Base-by-base conservation (phyloP, 1,284 basidiomycete genomes). In the Trichosporon sp. region DNA sequence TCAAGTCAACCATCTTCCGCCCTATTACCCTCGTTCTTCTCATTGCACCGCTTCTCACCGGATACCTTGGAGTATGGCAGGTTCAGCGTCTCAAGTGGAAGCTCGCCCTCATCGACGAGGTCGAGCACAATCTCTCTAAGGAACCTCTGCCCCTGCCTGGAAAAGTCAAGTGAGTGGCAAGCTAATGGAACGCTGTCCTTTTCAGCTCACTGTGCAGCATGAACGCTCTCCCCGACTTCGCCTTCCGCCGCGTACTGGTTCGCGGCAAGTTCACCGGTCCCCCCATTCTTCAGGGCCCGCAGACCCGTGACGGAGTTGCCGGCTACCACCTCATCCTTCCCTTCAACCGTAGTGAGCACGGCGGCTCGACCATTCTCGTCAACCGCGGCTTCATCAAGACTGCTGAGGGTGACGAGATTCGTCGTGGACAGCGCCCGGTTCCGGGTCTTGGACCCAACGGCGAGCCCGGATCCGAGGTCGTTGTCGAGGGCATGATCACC, bases 11-110 rank as follows among this genome's bases (percentile, higher is more conserved):
- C 2, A 65, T 78, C 16, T 68, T 80, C 21, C 72, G 77, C 66
- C 91, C 92, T 2, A 90, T 91, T 4, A 90, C 94, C 81, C 74
- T 95, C 19, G 84, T 96, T 11, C 87, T 97, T 67, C 93, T 92
- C 31, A 87, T 92, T 76, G 92, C 98, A 72, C 96, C 96, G 0
- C 85, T 98, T 73, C 90, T 97, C 77, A 94, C 94, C 0, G 94
- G 96, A 76, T 91, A 88, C n/a, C 87, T 99, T 71, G 96, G 96
- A 21, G 90, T 91, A 43, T 99, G 96, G 97, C 96, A 99, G 81
- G 78, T 89, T 38, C 88, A 93, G 78, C 88, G 97, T 54, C 87
- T 99, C 59, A 89, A 93, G 80, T 99, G 97, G 97, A 99, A 99
- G 84, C 86, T 98, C 38, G 88, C 89, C 67, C 87, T 99, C 72